phyloP scores from a whole-genome alignment of 805 yeast genomes.

The Metschnikowia noctiluminum region DNA sequence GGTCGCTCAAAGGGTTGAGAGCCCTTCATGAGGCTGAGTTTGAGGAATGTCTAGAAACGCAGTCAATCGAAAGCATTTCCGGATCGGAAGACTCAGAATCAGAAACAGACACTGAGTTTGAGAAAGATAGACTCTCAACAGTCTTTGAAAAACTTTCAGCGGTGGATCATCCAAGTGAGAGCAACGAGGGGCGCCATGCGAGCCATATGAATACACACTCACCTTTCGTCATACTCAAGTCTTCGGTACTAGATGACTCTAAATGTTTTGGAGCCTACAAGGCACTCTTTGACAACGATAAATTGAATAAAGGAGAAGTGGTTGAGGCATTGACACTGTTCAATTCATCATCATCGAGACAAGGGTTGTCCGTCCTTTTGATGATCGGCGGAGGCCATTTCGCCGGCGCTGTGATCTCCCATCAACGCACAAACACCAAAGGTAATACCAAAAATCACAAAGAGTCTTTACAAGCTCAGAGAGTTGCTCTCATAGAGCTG shows the following conservation, averaged over 20 bases:
- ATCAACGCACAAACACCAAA: slow-evolving; percentile 51
- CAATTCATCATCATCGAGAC: slow-evolving; percentile 27
- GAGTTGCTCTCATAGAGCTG: slow-evolving; percentile 63
- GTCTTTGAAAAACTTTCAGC: slow-evolving; percentile 19
- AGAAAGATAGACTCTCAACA: slow-evolving; percentile 20
- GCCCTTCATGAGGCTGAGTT: slow-evolving; percentile 56
- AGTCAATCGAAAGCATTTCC: slow-evolving; percentile 54
- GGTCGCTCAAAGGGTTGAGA: slow-evolving; percentile 43
- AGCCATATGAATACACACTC: slow-evolving; percentile 66
- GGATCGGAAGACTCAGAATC: slow-evolving; percentile 47
- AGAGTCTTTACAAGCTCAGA: slow-evolving; percentile 53
- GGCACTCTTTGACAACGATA: slow-evolving; percentile 47
- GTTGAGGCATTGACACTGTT: slow-evolving; percentile 17
- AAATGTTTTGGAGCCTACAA: slow-evolving; percentile 69
- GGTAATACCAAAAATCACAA: slow-evolving; percentile 52
- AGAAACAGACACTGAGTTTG: slow-evolving; percentile 25
- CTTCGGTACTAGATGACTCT: slow-evolving; percentile 40
- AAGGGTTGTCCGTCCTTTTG: slow-evolving; percentile 61
- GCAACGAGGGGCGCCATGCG: slow-evolving; percentile 31
- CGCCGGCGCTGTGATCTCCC: slow-evolving; percentile 90
- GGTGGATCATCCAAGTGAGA: slow-evolving; percentile 22
- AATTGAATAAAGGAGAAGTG: slow-evolving; percentile 44
- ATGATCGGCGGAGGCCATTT: slow-evolving; percentile 99
- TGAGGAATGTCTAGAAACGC: slow-evolving; percentile 48
- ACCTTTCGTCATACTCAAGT: slow-evolving; percentile 60